Evolutionary conservation across 176 grass and related monocot genomes (phyloP).

Genomic region (Triticum aestivum): IWGSC_CS_RefSeq_v2.1 NC_057801.1:140393000-140393499

Average conservation of each 20-base stretch:
- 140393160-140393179: not conserved
- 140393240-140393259: conserved; percentile 26
- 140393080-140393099: not conserved
- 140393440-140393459: conserved; percentile 14
- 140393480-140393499: not conserved
- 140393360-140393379: conserved; percentile 99
- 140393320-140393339: conserved; percentile 97
- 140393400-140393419: conserved; percentile 59
- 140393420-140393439: conserved; percentile 83
- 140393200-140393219: conserved; percentile 19
- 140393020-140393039: conserved; percentile 98
- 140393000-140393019: conserved; percentile 76
- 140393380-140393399: conserved; percentile 89
- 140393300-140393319: conserved; percentile 92
- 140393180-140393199: conserved; percentile 1
- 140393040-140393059: conserved; percentile 65
- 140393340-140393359: conserved; percentile 96
- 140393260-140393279: conserved; percentile 60
- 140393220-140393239: conserved; percentile 20
- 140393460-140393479: conserved; percentile 7
- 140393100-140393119: not conserved
- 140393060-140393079: conserved; percentile 5
- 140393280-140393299: conserved; percentile 94
- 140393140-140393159: not conserved
- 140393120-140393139: not conserved